Evolutionary conservation across 2,329 filamentous ascomycete genomes (phyloP), one percentile per base, ranked within the genome.

Genomic region (Colletotrichum sojae): DNA sequence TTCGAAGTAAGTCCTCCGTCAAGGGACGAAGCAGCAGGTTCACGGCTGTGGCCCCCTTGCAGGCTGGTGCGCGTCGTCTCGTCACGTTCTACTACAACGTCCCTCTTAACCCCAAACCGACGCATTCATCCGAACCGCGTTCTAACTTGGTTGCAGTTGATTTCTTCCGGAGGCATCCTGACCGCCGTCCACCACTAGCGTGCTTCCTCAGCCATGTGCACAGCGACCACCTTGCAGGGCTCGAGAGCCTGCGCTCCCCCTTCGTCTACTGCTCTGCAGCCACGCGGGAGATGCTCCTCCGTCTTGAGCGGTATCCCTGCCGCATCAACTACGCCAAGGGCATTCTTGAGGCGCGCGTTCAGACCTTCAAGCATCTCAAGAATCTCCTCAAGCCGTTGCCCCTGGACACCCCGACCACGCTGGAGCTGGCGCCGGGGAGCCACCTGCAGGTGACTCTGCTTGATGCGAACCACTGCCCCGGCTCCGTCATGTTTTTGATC

Each of bases 141-240:
- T 70, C 69, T 70, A 10, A 74, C 13, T 18, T n/a, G 6, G 16
- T 25, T 16, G 10, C 64, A 93, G 91, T 98, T 72, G 95, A 98
- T 80, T 94, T 91, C 82, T 98, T 98, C 75, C 89, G 93, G 25
- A 82, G 81, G 16, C 84, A 85, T 54, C 81, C 83, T 4, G 83
- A 83, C 6, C 80, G 80, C 16, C 85, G 81, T 16, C 86, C 92
- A 4, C 92, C 94, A 0, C 80, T 96, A 63, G 94, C 93, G 16
- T 96, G 92, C 78, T 97, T 98, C 76, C 85, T 98, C 27, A 97
- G 93, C 79, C 95, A 98, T 86, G 90, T 97, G 2, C 95, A 98
- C 77, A 97, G 92, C 72, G 95, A 98, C 75, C 95, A 98, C 79
- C 86, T 98, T 1, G 86, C 87, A 43, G 95, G 95, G 0, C 85